Base-by-base conservation (phyloP, 2,329 filamentous ascomycete species). In the Cladobotryum mycophilum region DNA sequence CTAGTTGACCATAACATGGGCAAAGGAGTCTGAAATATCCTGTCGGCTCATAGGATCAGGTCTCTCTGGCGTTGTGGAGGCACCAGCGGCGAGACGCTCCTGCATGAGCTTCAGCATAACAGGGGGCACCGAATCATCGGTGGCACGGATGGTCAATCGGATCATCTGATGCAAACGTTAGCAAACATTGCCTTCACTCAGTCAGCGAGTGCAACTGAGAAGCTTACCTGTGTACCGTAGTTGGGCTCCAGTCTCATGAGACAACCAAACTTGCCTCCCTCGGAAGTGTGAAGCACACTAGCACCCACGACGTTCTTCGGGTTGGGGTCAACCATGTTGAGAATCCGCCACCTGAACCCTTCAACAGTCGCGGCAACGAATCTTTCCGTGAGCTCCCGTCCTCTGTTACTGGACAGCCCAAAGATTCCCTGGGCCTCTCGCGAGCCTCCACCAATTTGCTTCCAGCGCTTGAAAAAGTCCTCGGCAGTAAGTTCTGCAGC, bases 391-490 rank as follows among this genome's bases (percentile, higher is more conserved):
- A 95, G 80, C 56, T 85, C 84, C 52, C 80, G 75, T 14, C 75
- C 76, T 25, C 76, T 77, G 1, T 66, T 67, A 2, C 58, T 55
- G 1, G 73, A 70, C 11, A 92, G 66, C 0, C 85, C 83, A 67
- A 99, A 95, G 33, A 97, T 89, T 44, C 80, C 80, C 67, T 99
- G 93, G 0, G 88, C 85, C 68, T 99, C 95, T 30, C 95, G 81
- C 1, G 91, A 85, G 2, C 82, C 82, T 5, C 88, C 89, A 12
- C 93, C 93, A 60, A 99, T 97, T 71, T 99, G 93, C 76, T 96
- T 95, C 93, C 93, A 99, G 47, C 95, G 80, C 76, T 95, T 96
- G 80, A 99, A 99, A 71, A 97, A 99, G 65, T 99, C 93, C 47
- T 99, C 93, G 0, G 86, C 83, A 6, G 81, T 81, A 37, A 99